phyloP scores from a whole-genome alignment of 352 stramenopile genomes.

The Plasmopara halstedii region DNA sequence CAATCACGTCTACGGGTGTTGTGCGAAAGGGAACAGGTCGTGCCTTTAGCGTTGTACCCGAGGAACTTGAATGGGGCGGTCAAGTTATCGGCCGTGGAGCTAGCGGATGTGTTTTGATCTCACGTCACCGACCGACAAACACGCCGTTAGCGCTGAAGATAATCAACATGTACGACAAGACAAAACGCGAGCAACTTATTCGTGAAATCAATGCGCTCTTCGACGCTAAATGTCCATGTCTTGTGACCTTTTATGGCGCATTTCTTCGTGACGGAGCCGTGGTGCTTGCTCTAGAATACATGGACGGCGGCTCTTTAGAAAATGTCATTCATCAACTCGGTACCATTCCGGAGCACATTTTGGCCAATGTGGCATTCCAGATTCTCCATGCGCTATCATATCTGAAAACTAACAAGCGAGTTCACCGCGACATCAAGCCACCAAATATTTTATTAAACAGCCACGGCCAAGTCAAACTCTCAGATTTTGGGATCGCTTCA shows the following conservation, averaged over 20 bases:
- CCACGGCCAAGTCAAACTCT: constrained; percentile 91
- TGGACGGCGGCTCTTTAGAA: constrained; percentile 89
- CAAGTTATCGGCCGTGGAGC: constrained; percentile 65
- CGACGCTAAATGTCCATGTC: constrained; percentile 64
- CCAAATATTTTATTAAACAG: constrained; percentile 93
- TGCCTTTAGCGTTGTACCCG: constrained; percentile 68
- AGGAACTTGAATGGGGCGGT: constrained; percentile 71
- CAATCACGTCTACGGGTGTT: constrained; percentile 70
- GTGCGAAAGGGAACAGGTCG: constrained; percentile 73
- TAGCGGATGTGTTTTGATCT: constrained; percentile 63
- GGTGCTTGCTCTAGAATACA: constrained; percentile 89
- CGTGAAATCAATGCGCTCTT: constrained; percentile 87
- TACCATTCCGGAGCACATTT: constrained; percentile 75
- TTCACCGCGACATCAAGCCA: constrained; percentile 96
- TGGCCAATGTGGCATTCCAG: constrained; percentile 91
- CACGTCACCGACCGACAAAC: constrained; percentile 58
- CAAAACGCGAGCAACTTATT: constrained; percentile 81
- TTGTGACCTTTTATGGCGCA: constrained; percentile 88
- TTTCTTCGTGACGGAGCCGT: constrained; percentile 87
- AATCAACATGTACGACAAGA: constrained; percentile 86
- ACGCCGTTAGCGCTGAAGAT: constrained; percentile 81
- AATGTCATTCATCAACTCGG: constrained; percentile 83
- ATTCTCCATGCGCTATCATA: constrained; percentile 91
- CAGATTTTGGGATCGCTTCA: constrained; percentile 93
- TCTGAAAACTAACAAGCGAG: constrained; percentile 87